Evolutionary conservation across 2,329 filamentous ascomycete genomes (phyloP), one percentile per base, ranked within the genome.

Genomic region (Chrysosporium keratinophilum): DNA sequence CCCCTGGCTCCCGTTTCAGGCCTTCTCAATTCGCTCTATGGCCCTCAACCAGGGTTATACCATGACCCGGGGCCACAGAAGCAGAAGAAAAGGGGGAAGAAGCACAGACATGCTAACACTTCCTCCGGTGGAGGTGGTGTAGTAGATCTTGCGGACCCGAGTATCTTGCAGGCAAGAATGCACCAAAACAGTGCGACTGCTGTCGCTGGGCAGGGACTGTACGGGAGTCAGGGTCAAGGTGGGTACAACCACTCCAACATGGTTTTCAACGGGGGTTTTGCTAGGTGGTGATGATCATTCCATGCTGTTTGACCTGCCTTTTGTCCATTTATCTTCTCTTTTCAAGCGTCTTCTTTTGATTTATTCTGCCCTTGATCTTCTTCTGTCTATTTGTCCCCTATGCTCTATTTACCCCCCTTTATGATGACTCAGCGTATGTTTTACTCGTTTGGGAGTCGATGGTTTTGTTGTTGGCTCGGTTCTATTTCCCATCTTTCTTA

Each of bases 71-170:
- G 86, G 77, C 73, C 75, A 70, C 85, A 87, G 77, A 94, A 95
- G 84, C 89, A 94, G 82, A 95, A 95, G 85, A 96, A 95, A 83
- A 95, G 95, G 88, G 89, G 89, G 79, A 96, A 95, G 84, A 96
- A 96, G 88, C 91, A 96, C 81, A 94, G 90, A 84, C 90, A 96
- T 85, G 91, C 89, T 93, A 95, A 96, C 88, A 96, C 91, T 91
- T 95, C 90, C 87, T 97, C 91, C 84, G 95, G 89, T 83, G 90
- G 58, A 57, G 88, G 88, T 87, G 90, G 88, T 79, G 83, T 96
- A 91, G 90, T 94, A 79, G 90, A 97, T 94, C 88, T 95, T 90
- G 88, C 87, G 80, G 90, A 97, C 88, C 91, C 91, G 81, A 95
- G 88, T 81, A 96, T 96, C 81, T 84, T 97, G 80, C 90, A 95